Conservation (phyloP, 2,329 filamentous ascomycete species). For the Epichloe elymi region DNA sequence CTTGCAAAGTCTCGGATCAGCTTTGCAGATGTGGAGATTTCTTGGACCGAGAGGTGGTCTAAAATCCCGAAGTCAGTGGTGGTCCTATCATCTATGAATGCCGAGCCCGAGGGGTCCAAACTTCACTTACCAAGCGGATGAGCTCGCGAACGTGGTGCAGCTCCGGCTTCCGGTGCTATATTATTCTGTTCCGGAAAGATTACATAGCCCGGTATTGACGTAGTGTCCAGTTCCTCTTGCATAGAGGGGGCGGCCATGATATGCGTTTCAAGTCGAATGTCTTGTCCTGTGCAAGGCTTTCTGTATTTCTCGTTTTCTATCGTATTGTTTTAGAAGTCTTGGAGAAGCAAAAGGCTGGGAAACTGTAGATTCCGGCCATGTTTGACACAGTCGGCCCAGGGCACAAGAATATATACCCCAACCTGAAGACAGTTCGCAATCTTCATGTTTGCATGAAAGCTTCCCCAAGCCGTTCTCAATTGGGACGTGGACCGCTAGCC, state of each 20-base stretch:
- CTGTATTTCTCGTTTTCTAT: background rate
- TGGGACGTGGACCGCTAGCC: constrained; percentile 1
- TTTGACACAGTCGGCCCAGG: background rate
- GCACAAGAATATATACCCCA: constrained; percentile 2
- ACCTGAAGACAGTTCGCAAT: background rate
- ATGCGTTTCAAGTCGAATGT: background rate
- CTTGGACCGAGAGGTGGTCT: constrained; percentile 40
- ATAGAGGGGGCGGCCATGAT: constrained; percentile 11
- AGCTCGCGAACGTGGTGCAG: constrained; percentile 15
- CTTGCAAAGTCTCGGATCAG: constrained; percentile 29
- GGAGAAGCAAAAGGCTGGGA: background rate
- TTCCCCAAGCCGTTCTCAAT: background rate
- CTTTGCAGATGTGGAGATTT: constrained; percentile 37
- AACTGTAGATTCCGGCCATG: background rate
- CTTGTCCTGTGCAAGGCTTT: background rate
- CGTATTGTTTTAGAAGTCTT: background rate
- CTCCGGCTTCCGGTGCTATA: constrained; percentile 22
- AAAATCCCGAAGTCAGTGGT: background rate
- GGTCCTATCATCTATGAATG: background rate
- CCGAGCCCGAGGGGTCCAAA: background rate
- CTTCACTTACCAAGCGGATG: constrained; percentile 24
- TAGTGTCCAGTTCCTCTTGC: constrained; percentile 20
- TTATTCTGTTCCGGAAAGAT: constrained; percentile 30
- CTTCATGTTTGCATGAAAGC: background rate
- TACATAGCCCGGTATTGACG: constrained; percentile 31